phyloP scores from a whole-genome alignment of 2,329 filamentous ascomycete species.

The Colletotrichum ledebouriae region DNA sequence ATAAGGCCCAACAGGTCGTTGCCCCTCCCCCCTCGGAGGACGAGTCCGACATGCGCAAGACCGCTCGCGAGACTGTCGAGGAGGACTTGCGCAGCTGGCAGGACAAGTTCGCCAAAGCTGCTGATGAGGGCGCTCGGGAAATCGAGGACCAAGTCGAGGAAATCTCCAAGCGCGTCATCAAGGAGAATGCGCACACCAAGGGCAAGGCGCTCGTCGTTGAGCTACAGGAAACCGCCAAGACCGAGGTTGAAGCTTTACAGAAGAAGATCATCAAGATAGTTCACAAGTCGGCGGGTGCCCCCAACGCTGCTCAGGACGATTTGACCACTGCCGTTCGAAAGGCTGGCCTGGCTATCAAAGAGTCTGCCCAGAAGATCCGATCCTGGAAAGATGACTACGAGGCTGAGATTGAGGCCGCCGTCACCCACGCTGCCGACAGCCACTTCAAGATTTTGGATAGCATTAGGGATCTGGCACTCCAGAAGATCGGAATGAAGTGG shows the following conservation, averaged over 20 bases:
- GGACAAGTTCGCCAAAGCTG: slow-evolving; percentile 86
- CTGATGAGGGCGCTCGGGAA: slow-evolving; percentile 81
- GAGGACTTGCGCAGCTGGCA: slow-evolving; percentile 89
- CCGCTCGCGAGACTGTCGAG: slow-evolving; percentile 75
- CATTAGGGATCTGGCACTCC: slow-evolving; percentile 85
- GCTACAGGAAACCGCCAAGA: slow-evolving; percentile 75
- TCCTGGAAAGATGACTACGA: slow-evolving; percentile 82
- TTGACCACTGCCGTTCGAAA: slow-evolving; percentile 68
- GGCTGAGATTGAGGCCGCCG: slow-evolving; percentile 74
- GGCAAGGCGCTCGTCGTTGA: slow-evolving; percentile 77
- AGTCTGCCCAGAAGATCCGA: slow-evolving; percentile 81
- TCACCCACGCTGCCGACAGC: slow-evolving; percentile 80
- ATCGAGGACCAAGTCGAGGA: slow-evolving; percentile 79
- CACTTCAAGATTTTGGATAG: slow-evolving; percentile 86
- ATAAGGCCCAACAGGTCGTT: slow-evolving; percentile 50
- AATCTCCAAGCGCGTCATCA: slow-evolving; percentile 67
- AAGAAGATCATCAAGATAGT: slow-evolving; percentile 75
- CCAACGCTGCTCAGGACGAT: slow-evolving; percentile 57
- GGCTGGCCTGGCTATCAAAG: slow-evolving; percentile 80
- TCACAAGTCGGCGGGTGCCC: slow-evolving; percentile 62
- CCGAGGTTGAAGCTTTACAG: slow-evolving; percentile 76
- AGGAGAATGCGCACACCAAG: slow-evolving; percentile 73
- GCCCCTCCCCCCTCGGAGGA: slow-evolving; percentile 61
- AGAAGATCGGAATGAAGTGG: slow-evolving; percentile 95
- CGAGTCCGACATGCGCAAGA: slow-evolving; percentile 68